phyloP scores from a whole-genome alignment of 352 stramenopile genomes.

The Plasmopara halstedii region DNA sequence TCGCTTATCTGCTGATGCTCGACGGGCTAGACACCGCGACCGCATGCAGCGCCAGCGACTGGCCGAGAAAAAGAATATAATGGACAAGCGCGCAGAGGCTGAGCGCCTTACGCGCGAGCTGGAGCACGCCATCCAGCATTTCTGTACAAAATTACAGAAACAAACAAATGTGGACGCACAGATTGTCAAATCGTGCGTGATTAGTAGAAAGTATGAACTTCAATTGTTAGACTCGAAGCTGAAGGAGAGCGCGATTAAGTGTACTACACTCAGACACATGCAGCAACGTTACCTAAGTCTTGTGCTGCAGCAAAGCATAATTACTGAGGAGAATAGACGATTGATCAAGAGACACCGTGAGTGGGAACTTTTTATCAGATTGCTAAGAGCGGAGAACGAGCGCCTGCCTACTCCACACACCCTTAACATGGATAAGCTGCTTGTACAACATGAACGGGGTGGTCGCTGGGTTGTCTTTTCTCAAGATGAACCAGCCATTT shows the following conservation, averaged over 20 bases:
- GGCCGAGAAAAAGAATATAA: conserved; percentile 27
- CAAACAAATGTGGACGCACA: conserved; percentile 1
- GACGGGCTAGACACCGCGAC: conserved; percentile 25
- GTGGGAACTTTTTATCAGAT: conserved; percentile 21
- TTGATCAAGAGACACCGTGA: conserved; percentile 14
- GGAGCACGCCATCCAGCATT: conserved; percentile 9
- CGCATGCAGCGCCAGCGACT: conserved; percentile 36
- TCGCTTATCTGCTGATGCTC: conserved; percentile 16
- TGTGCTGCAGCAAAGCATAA: conserved; percentile 18
- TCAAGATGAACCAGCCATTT: conserved; percentile 18
- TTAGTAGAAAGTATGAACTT: background rate
- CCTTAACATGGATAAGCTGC: conserved; percentile 6
- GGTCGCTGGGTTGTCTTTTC: conserved; percentile 21
- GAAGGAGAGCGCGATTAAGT: background rate
- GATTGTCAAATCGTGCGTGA: conserved; percentile 6
- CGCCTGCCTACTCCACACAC: conserved; percentile 2
- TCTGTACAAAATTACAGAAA: conserved; percentile 5
- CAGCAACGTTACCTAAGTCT: conserved; percentile 26
- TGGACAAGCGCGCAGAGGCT: conserved; percentile 31
- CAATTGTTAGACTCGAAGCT: background rate
- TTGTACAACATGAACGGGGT: conserved; percentile 7
- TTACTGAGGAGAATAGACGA: conserved; percentile 22
- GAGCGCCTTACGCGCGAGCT: conserved; percentile 20
- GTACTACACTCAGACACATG: conserved; percentile 8
- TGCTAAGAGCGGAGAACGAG: conserved; percentile 18